Percentiles rank a stretch among this genome's conserved stretches.
phyloP scores from a whole-genome alignment of 1,284 basidiomycete genomes.

The Amylostereum areolatum region DNA sequence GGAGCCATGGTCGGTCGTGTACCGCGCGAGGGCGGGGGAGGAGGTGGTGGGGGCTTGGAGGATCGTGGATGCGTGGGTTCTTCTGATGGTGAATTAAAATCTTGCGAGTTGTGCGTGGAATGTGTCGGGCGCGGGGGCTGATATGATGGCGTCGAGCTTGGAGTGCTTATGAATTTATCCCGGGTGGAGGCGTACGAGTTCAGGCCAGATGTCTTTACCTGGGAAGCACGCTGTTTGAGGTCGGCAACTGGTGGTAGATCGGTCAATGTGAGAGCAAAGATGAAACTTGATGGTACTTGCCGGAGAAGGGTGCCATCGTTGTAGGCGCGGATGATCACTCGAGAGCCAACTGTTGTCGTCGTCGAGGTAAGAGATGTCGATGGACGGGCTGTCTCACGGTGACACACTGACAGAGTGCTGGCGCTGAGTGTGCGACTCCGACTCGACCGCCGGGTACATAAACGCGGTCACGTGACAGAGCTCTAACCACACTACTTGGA shows the following conservation, averaged over 20 bases:
- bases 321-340: neutral
- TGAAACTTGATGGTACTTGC: neutral
- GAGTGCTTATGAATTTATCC: constrained; percentile 53
- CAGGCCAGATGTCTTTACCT: constrained; percentile 49
- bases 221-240: constrained; percentile 56
- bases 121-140: constrained; percentile 21
- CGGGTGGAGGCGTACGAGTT: constrained; percentile 47
- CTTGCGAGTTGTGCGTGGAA: constrained; percentile 11
- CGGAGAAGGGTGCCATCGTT: constrained; percentile 8
- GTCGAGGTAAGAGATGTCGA: neutral
- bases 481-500: too few relatives aligned
- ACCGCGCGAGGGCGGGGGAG: too few relatives aligned
- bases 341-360: neutral
- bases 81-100: neutral
- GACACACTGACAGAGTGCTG: too few relatives aligned
- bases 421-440: too few relatives aligned
- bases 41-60: too few relatives aligned
- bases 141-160: constrained; percentile 36
- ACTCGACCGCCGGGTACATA: too few relatives aligned
- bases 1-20: too few relatives aligned
- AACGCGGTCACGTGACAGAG: too few relatives aligned
- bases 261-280: too few relatives aligned
- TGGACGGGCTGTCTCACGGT: constrained; percentile 1
- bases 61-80: too few relatives aligned
- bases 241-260: constrained; percentile 42